Base-by-base conservation (phyloP, 2,329 filamentous ascomycete genomes). In the Elsinoe fawcettii region DNA sequence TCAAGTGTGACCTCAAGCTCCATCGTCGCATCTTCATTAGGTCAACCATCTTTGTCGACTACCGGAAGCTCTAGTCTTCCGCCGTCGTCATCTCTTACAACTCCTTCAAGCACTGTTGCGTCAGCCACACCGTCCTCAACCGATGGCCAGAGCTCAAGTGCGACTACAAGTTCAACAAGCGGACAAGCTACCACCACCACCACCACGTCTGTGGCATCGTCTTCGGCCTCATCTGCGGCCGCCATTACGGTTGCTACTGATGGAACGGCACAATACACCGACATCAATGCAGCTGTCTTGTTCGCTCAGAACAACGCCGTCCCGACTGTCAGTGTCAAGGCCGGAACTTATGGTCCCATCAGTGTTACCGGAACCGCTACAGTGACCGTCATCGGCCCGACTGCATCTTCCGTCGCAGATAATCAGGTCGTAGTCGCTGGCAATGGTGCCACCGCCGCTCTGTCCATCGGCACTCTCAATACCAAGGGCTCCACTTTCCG, bases 221-320 rank as follows among this genome's bases (percentile, higher is more conserved):
- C 62, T 7, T 51, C 46, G 18, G 20, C 22, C 16, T 47, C 60
- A 43, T 59, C 58, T 43, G 18, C 51, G 4, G 60, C 68, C 18
- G 69, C 67, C 5, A 67, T 77, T 22, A 75, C 74, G 1, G 75
- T 78, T 51, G 74, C 75, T n/a, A 58, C 68, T 1, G 74, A 76
- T 60, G 73, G 73, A 25, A 71, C 67, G 25, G 75, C 71, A 14
- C 71, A 75, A 51, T 55, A 55, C 39, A 55, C 36, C n/a, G 53
- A 55, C 23, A 55, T 55, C 53, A 55, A 55, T n/a, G 34, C 53
- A 4, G 75, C 75, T 34, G 69, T 78, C n/a, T 65, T 69, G 3
- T 74, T 73, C 30, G 76, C 76, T 1, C 70, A 76, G 60, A 68
- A 62, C 49, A 70, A 70, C 51, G 69, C 65, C 1, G 66, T 73